These are phyloP conservation scores for Laetiporus sulphureus DNA, from an alignment of 1,284 basidiomycete species.

Conservation along the genomic window DNA sequence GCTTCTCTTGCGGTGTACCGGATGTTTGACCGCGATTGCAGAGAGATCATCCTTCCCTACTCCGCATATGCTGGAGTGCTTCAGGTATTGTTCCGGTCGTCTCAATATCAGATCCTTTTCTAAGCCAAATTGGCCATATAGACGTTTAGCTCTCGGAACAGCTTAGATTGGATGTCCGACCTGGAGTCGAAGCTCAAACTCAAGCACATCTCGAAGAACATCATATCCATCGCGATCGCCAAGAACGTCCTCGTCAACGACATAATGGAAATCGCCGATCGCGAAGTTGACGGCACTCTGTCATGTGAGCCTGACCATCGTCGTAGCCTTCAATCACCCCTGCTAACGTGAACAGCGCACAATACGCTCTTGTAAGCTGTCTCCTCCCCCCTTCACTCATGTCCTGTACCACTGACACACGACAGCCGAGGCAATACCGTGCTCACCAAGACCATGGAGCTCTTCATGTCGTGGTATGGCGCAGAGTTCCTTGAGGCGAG, in stretches of 20 bases:
- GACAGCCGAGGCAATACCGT: constrained; percentile 64
- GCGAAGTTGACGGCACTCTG: constrained; percentile 55
- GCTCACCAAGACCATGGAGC: constrained; percentile 76
- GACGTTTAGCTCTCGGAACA: constrained; percentile 58
- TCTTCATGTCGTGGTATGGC: constrained; percentile 72
- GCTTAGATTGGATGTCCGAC: constrained; percentile 67
- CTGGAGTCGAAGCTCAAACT: constrained; percentile 61
- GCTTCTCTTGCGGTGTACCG: constrained; percentile 7
- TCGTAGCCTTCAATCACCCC: too few relatives aligned
- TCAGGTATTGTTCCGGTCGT: constrained; percentile 28
- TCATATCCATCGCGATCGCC: constrained; percentile 65
- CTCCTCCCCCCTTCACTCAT: background rate
- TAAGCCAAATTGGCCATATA: constrained; percentile 21
- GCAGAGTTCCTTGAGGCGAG: constrained; percentile 71
- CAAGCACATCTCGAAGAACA: constrained; percentile 49
- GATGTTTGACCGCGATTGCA: constrained; percentile 22
- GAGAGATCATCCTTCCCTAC: constrained; percentile 70
- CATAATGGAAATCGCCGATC: constrained; percentile 56
- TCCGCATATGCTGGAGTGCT: constrained; percentile 50
- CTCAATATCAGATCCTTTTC: background rate
- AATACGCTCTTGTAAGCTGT: constrained; percentile 46
- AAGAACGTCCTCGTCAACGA: constrained; percentile 57
- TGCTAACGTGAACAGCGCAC: constrained; percentile 24
- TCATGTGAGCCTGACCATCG: constrained; percentile 22
- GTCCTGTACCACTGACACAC: background rate